Base-by-base conservation (phyloP, 306 rosid genomes). In the Medicago arabica region DNA sequence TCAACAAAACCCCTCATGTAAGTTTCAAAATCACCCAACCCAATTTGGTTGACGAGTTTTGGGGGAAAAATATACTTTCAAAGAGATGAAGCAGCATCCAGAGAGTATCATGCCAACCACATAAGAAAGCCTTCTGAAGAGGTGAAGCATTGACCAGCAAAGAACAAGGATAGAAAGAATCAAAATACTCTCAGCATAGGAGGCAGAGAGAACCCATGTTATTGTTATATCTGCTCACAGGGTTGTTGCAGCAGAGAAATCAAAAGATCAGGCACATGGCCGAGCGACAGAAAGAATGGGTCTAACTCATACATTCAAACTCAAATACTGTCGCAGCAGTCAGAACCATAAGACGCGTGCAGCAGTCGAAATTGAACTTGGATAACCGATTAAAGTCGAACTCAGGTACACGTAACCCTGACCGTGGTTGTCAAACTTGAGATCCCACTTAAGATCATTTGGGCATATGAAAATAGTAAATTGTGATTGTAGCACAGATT, bases 231-330 rank as follows among this genome's bases (percentile, higher is more conserved):
- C 18, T 18, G 36, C 38, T 58, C 36, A 12, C 39, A 23, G 64
- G 64, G 28, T 58, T 58, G 16, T 58, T 23, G 16, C 64, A 28
- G 66, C 17, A 60, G 17, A 60, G 41, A 60, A 60, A 60, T 28
- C 1, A 2, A 6, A 28, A 60, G 17, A 25, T 6, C 40, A 19
- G 1, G 4, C 65, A 59, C 40, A 6, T 59, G 40, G 10, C 18
- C 40, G 2, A 23, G 18, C 10, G 9, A 58, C 64, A 25, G 66
- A 25, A 25, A 28, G 66, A 60, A 60, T 28, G 41, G 17, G 6
- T 60, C 41, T 14, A 60, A 28, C 40, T 59, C 39, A 28, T 60
- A 60, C 11, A 2, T 15, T 60, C 18, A 15, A 10, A 60, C 66
- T 60, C 11, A 59, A 25, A 28, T 60, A 28, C n/a, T n/a, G 0